Percentiles rank a stretch among this genome's conserved stretches.
Conservation (phyloP, 805 yeast genomes). For the Candida mattraensis region DNA sequence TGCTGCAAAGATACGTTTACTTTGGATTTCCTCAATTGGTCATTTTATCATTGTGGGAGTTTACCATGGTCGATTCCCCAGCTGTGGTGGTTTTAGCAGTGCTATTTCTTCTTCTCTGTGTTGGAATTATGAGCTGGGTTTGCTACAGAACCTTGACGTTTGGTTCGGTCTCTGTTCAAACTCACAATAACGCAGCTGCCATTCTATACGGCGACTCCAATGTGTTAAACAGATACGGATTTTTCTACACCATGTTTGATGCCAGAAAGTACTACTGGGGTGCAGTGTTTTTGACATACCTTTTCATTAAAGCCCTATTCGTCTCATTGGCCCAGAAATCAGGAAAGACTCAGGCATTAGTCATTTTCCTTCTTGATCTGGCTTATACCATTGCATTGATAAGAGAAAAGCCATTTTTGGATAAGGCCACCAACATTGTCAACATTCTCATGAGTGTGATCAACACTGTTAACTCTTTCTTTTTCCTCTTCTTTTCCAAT, state of each 20-base stretch:
- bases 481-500: conserved; percentile 83
- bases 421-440: conserved; percentile 76
- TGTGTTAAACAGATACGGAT: conserved; percentile 79
- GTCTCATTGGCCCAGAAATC: conserved; percentile 77
- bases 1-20: conserved; percentile 72
- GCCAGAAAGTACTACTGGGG: conserved; percentile 87
- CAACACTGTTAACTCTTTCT: conserved; percentile 73
- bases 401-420: conserved; percentile 71
- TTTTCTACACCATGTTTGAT: conserved; percentile 84
- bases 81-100: conserved; percentile 84
- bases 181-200: conserved; percentile 82
- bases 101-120: conserved; percentile 60
- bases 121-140: conserved; percentile 64
- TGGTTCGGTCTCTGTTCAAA: conserved; percentile 60
- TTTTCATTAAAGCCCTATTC: conserved; percentile 66
- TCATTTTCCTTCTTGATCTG: conserved; percentile 73
- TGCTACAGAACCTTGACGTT: conserved; percentile 60
- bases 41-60: conserved; percentile 85
- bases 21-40: conserved; percentile 85
- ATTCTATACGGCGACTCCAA: conserved; percentile 75
- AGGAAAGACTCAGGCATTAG: conserved; percentile 80
- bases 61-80: conserved; percentile 76
- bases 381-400: conserved; percentile 65
- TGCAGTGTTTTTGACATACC: conserved; percentile 57
- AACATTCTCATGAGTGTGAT: conserved; percentile 74